Evolutionary conservation across 306 rosid species (phyloP).

Genomic region (Cicer yamashitae): DNA sequence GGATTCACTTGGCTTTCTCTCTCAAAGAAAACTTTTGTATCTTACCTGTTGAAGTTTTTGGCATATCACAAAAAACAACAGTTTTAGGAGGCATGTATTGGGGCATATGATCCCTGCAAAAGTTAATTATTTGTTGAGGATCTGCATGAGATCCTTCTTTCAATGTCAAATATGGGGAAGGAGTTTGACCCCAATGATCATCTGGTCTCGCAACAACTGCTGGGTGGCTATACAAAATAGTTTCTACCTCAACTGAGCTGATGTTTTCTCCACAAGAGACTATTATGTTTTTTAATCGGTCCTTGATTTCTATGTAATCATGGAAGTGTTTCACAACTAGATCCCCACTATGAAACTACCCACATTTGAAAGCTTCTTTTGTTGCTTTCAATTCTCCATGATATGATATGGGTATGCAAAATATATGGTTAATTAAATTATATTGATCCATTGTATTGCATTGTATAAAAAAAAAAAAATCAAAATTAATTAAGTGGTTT

Average conservation of each 20-base stretch:
- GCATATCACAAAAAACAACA: slow-evolving; percentile 64
- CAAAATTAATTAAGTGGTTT: too few relatives aligned
- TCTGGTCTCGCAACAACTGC: slow-evolving; percentile 79
- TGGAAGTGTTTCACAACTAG: slow-evolving; percentile 77
- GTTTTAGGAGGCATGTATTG: slow-evolving; percentile 80
- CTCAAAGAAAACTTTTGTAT: slow-evolving; percentile 70
- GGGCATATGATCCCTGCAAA: slow-evolving; percentile 63
- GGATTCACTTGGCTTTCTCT: slow-evolving; percentile 37
- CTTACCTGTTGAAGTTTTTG: slow-evolving; percentile 86
- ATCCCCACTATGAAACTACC: slow-evolving; percentile 91
- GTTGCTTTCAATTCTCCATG: slow-evolving; percentile 71
- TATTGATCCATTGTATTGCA: too few relatives aligned
- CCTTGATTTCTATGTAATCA: slow-evolving; percentile 78
- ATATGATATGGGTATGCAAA: slow-evolving; percentile 49
- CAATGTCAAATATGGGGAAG: slow-evolving; percentile 78
- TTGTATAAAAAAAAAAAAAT: too few relatives aligned
- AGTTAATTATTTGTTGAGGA: slow-evolving; percentile 57
- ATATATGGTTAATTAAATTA: too few relatives aligned
- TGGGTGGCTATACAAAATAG: slow-evolving; percentile 68
- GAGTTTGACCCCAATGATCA: slow-evolving; percentile 86
- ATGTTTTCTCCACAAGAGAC: slow-evolving; percentile 88
- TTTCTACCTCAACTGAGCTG: slow-evolving; percentile 81
- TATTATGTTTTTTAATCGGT: slow-evolving; percentile 74
- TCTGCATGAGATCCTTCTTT: slow-evolving; percentile 58
- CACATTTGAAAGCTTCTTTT: slow-evolving; percentile 67